These are phyloP conservation scores for Paraphaeosphaeria minitans DNA, from an alignment of 2,329 filamentous ascomycete genomes.

Conservation along the genomic window DNA sequence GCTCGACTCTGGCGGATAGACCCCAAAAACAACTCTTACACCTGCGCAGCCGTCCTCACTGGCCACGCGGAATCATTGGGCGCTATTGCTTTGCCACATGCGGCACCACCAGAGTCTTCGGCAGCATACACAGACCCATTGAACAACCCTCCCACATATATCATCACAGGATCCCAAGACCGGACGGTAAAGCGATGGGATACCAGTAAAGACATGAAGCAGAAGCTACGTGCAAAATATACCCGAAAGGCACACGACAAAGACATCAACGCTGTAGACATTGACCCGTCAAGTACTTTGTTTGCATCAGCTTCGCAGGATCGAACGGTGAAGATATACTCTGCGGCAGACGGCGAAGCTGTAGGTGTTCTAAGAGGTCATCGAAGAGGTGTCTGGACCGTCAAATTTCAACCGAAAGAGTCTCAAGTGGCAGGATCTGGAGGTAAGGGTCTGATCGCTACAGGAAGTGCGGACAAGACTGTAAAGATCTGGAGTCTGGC, in stretches of 20 bases:
- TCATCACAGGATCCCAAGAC: constrained; percentile 93
- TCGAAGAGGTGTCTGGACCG: constrained; percentile 93
- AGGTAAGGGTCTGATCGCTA: constrained; percentile 81
- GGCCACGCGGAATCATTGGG: constrained; percentile 94
- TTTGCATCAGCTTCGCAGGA: constrained; percentile 98
- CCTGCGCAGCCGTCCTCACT: constrained; percentile 80
- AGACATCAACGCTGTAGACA: constrained; percentile 93
- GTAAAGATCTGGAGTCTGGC: constrained; percentile 92
- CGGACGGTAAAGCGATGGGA: constrained; percentile 96
- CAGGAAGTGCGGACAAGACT: constrained; percentile 94
- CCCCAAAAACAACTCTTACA: constrained; percentile 72
- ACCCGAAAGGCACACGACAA: constrained; percentile 98
- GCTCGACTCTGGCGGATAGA: constrained; percentile 91
- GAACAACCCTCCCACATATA: constrained; percentile 77
- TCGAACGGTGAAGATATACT: constrained; percentile 96
- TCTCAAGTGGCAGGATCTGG: constrained; percentile 65
- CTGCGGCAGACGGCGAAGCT: constrained; percentile 84
- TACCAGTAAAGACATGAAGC: constrained; percentile 59
- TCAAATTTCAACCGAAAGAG: constrained; percentile 82
- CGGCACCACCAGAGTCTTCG: constrained; percentile 69
- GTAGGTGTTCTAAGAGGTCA: constrained; percentile 91
- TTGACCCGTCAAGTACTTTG: constrained; percentile 73
- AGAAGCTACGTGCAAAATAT: constrained; percentile 71
- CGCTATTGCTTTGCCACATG: constrained; percentile 81
- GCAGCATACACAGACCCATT: constrained; percentile 74